These are phyloP conservation scores for Agrocybe chaxingu DNA, from an alignment of 768 basidiomycete species.

Conservation along the genomic window DNA sequence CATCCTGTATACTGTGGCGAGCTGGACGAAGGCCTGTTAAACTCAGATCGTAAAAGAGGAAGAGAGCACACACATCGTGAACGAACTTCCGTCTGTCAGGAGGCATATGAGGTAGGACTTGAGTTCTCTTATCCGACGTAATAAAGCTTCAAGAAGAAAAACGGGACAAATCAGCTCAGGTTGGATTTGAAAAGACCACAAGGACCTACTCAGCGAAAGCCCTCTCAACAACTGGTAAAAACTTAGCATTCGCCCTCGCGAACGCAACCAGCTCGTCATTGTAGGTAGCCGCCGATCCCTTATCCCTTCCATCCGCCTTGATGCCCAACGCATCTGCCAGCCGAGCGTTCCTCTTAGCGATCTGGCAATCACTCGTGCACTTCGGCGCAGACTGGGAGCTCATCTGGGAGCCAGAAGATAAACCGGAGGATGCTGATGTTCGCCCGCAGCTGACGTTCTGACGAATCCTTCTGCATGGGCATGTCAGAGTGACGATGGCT, in stretches of 20 bases:
- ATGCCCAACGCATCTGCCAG: slow-evolving; percentile 94
- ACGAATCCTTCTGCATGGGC: slow-evolving; percentile 80
- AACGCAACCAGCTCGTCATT: slow-evolving; percentile 59
- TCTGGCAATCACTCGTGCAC: slow-evolving; percentile 80
- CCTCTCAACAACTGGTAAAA: slow-evolving; percentile 73
- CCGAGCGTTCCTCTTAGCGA: slow-evolving; percentile 83
- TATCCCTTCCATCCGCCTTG: slow-evolving; percentile 45
- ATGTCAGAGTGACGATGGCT: slow-evolving; percentile 61
- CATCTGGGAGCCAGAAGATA: no score
- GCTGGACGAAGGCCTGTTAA: slow-evolving; percentile 31
- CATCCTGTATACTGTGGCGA: slow-evolving; percentile 79
- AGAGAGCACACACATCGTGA: slow-evolving; percentile 50
- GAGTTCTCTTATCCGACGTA: slow-evolving; percentile 58
- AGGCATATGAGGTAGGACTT: slow-evolving; percentile 81
- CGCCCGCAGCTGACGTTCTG: slow-evolving; percentile 75
- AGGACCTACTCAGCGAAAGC: slow-evolving; percentile 73
- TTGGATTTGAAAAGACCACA: slow-evolving; percentile 13
- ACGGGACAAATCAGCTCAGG: slow-evolving; percentile 6
- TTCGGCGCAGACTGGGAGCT: slow-evolving; percentile 38
- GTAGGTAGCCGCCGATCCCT: slow-evolving; percentile 45
- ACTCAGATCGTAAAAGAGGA: neutral
- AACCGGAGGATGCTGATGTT: slow-evolving; percentile 36
- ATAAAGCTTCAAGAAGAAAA: slow-evolving; percentile 50
- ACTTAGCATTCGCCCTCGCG: slow-evolving; percentile 60
- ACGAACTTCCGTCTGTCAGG: slow-evolving; percentile 81